These are phyloP conservation scores for Wickerhamomyces chambardii DNA, from an alignment of 805 yeast genomes.

Conservation along the genomic window DNA sequence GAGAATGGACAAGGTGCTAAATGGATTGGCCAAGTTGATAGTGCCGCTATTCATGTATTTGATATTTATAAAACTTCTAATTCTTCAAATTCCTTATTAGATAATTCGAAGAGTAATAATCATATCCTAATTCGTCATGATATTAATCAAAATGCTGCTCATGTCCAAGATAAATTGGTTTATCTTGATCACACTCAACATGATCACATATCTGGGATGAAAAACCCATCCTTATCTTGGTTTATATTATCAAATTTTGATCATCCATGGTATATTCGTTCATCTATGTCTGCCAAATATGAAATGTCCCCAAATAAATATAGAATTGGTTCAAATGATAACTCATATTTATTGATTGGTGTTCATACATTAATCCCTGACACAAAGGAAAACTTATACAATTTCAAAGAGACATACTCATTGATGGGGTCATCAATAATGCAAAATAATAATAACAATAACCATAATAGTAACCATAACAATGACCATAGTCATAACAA, in stretches of 20 bases:
- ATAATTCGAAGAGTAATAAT: neutral
- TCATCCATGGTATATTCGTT: constrained; percentile 74
- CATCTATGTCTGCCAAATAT: constrained; percentile 71
- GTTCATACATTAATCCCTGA: no score
- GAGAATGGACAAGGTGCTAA: constrained; percentile 57
- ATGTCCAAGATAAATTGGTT: neutral
- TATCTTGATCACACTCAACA: neutral
- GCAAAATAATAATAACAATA: no score
- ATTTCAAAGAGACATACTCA: no score
- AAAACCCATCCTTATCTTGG: no score
- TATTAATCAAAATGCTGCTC: no score
- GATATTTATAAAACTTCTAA: constrained; percentile 39
- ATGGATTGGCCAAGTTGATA: constrained; percentile 73
- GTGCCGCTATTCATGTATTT: constrained; percentile 68
- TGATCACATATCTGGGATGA: no score
- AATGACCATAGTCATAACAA: no score
- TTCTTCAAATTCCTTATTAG: constrained; percentile 8
- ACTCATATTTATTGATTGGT: no score
- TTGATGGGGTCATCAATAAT: no score
- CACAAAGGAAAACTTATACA: no score
- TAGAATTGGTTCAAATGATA: constrained; percentile 15
- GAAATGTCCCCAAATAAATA: neutral
- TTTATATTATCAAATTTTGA: constrained; percentile 72
- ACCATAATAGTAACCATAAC: no score
- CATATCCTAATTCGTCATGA: no score